Base-by-base conservation (phyloP, 208 protist genomes). In the Herpetomonas samuelpessoai region DNA sequence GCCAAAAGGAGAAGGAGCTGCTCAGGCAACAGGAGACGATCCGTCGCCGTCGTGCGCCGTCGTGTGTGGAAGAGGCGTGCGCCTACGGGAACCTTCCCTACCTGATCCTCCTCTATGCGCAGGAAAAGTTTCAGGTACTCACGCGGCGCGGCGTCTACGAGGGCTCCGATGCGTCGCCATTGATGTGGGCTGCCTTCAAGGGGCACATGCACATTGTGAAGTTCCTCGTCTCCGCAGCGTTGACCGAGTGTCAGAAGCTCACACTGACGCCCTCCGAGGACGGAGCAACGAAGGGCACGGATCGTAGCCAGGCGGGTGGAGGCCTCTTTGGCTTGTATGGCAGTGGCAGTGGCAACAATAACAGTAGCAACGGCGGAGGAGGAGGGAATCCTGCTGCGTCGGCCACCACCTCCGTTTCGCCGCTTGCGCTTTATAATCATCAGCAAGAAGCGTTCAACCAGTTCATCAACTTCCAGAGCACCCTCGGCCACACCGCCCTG, bases 171-270 rank as follows among this genome's bases (percentile, higher is more conserved):
- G 88, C 76, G 3, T 83, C 88, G 0, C 55, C 76, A 19, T 75
- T 94, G 7, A 91, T 94, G 83, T 90, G 81, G 83, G 81, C 84
- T 21, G 29, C 68, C 12, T 68, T 82, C 26, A 63, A 70, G 29
- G 77, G 82, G 0, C 83, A 94, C 27, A 57, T 88, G 12, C 25
- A 65, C 1, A 61, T 88, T 27, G 88, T 86, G 21, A 75, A 71
- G 14, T 92, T 94, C 62, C 56, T 94, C 9, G 51, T 94, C 53
- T 81, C 35, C 14, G 35, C 14, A 6, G 35, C 35, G 35, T 41
- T 41, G 35, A 41, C 6, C 9, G 35, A 41, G 35, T 41, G 35
- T 41, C 35, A 41, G 35, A 6, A 41, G 35, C 35, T 18, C 9
- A 6, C 35, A 14, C 6, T 6, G 6, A 6, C 35, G 35, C 35